Base-by-base conservation (phyloP, 2,329 filamentous ascomycete species). In the Sphaerostilbella broomeana region DNA sequence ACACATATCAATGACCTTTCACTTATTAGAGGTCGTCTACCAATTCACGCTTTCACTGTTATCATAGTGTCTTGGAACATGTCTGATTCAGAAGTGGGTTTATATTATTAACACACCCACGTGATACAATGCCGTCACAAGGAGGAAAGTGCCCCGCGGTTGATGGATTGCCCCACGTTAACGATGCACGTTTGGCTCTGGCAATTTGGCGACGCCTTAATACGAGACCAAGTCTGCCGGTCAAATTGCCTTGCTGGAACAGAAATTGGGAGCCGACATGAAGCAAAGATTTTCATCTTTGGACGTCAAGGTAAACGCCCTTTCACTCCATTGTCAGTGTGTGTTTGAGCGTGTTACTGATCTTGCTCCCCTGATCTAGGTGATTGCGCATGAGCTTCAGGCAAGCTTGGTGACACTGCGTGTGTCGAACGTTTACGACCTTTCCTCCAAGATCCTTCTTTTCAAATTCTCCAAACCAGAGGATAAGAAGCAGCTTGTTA, bases 391-490 rank as follows among this genome's bases (percentile, higher is more conserved):
- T 60, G 92, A 98, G 74, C 84, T 98, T 47, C 82, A 87, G 44
- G 70, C 76, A 47, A 77, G 74, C 48, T 74, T 98, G 38, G 77
- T 83, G 43, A 78, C 79, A 43, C 73, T 97, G 46, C 85, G 92
- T 47, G 76, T 97, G 35, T 79, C 86, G 47, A 98, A 98, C 59
- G 82, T 95, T 60, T 97, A 98, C 68, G 92, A 98, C 61, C 78
- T 98, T 44, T 94, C 87, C 47, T 88, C 88, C 49, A 88, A 90
- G 58, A 95, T 97, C 56, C 86, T 97, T 57, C 80, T 97, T 18
- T 76, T 98, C 62, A 97, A 95, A 59, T 92, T 98, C 58, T 81
- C 88, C 40, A 94, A 92, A 60, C 87, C 90, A 29, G 82, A 90
- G 56, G 76, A 82, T 50, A 88, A 89, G 62, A 83, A 92, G 58